Conservation (phyloP, 2,329 filamentous ascomycete species). For the Berkeleyomyces basicola region DNA sequence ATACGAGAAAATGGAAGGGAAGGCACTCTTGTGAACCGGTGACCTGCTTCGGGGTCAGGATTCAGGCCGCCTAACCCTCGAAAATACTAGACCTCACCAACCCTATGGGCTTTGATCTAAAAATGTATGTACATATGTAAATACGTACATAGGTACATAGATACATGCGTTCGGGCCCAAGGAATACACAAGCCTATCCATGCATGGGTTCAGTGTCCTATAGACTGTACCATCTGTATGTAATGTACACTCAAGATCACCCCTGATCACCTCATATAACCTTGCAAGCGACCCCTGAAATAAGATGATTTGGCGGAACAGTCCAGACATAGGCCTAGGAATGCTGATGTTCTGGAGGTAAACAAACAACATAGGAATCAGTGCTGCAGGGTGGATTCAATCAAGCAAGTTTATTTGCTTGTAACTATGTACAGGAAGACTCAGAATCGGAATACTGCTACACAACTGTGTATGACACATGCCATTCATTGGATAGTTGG, state of each 20-base stretch:
- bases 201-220: background rate
- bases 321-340: background rate
- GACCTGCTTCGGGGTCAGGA: too few relatives aligned
- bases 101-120: too few relatives aligned
- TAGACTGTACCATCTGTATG: background rate
- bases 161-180: too few relatives aligned
- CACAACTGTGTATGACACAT: background rate
- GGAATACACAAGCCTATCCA: background rate
- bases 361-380: background rate
- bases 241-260: background rate
- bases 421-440: too few relatives aligned
- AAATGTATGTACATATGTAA: background rate
- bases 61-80: too few relatives aligned
- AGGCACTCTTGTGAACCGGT: background rate
- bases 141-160: too few relatives aligned
- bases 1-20: conserved; percentile 1
- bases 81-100: too few relatives aligned
- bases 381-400: background rate
- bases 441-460: too few relatives aligned
- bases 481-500: background rate
- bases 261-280: background rate
- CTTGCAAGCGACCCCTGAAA: background rate
- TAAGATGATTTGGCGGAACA: background rate
- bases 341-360: background rate
- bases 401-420: too few relatives aligned